phyloP scores from a whole-genome alignment of 257 asterid species.

The Ilex aquifolium region DNA sequence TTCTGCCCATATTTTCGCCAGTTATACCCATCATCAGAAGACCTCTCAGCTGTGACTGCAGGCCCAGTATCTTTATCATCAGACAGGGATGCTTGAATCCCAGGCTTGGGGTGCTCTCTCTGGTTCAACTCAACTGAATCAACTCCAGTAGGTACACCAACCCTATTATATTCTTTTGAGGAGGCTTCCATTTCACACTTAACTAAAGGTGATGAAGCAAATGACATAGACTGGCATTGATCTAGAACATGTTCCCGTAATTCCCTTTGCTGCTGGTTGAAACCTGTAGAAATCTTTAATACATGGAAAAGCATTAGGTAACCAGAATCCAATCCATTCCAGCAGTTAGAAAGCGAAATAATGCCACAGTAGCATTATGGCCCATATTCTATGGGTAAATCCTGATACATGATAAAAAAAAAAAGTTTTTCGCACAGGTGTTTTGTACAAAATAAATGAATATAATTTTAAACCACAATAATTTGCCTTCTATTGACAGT shows the following conservation, averaged over 20 bases:
- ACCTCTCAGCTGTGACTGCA: slow-evolving; percentile 55
- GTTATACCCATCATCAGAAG: slow-evolving; percentile 91
- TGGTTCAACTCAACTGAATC: slow-evolving; percentile 39
- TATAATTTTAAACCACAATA: no score
- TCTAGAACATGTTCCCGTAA: slow-evolving; percentile 40
- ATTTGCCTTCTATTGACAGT: no score
- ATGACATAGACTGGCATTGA: slow-evolving; percentile 38
- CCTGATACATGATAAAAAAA: no score
- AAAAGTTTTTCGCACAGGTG: no score
- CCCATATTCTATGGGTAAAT: no score
- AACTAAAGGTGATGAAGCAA: slow-evolving; percentile 33
- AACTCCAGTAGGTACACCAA: slow-evolving; percentile 25
- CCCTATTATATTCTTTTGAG: slow-evolving; percentile 17
- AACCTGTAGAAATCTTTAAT: slow-evolving; percentile 49
- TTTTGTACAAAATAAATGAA: no score
- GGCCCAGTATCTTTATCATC: slow-evolving; percentile 49
- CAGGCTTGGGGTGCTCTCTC: slow-evolving; percentile 31
- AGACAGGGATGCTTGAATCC: slow-evolving; percentile 40
- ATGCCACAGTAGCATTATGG: no score
- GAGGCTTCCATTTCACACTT: slow-evolving; percentile 20
- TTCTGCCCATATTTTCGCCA: slow-evolving; percentile 99
- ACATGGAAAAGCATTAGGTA: background rate
- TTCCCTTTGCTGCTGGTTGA: slow-evolving; percentile 37
- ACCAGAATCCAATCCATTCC: no score
- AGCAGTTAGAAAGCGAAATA: no score